phyloP scores from a whole-genome alignment of 768 basidiomycete species.

The Tricholoma saponaceum region DNA sequence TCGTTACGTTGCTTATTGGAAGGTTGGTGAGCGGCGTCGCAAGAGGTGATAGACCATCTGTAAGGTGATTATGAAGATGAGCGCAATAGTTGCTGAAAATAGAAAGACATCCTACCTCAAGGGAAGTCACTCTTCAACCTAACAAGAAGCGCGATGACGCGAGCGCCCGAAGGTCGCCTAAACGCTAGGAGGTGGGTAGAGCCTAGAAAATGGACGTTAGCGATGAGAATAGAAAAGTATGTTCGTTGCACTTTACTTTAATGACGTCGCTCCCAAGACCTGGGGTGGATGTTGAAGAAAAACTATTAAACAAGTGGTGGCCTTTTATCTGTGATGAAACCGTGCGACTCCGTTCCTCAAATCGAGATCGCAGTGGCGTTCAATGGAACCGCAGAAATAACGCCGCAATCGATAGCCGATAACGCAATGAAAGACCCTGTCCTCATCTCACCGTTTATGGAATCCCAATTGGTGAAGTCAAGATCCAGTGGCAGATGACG shows the following conservation, averaged over 20 bases:
- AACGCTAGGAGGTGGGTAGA: conserved; percentile 45
- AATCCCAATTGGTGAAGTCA: neutral
- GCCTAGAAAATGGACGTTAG: conserved; percentile 13
- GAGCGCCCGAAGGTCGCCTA: conserved; percentile 52
- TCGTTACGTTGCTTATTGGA: conserved; percentile 72
- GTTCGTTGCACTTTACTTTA: conserved; percentile 6
- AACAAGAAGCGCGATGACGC: conserved; percentile 75
- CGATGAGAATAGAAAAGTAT: neutral
- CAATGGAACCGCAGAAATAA: conserved; percentile 1
- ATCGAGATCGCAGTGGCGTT: conserved; percentile 7
- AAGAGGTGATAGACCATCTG: conserved; percentile 25
- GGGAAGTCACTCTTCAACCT: conserved; percentile 57
- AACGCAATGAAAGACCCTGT: conserved; percentile 8
- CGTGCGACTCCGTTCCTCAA: conserved; percentile 16
- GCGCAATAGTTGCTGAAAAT: neutral
- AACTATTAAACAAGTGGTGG: neutral
- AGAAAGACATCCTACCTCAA: conserved; percentile 34
- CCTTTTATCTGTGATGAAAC: conserved; percentile 9
- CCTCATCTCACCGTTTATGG: neutral
- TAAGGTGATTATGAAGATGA: conserved; percentile 7
- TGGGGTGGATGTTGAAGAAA: conserved; percentile 2
- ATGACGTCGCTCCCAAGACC: neutral
- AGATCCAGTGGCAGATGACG: conserved; percentile 4
- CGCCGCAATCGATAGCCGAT: conserved; percentile 22
- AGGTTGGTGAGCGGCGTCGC: conserved; percentile 61